Conservation (phyloP, 768 basidiomycete species). For the Rhizopogon sp. region DNA sequence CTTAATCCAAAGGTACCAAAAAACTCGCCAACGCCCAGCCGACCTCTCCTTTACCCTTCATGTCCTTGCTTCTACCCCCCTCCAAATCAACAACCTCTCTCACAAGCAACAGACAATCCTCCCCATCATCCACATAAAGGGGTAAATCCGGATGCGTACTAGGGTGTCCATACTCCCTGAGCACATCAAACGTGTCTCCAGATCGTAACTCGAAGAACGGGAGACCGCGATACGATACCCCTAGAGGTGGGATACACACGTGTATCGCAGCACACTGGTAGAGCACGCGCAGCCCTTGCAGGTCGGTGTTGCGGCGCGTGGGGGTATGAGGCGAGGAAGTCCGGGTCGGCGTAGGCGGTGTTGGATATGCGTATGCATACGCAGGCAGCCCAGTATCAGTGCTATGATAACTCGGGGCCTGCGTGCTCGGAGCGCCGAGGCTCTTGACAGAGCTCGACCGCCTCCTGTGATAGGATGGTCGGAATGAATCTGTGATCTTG, state of each 20-base stretch:
- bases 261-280: conserved; percentile 70
- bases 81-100: conserved; percentile 32
- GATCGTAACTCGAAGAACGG: conserved; percentile 72
- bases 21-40: conserved; percentile 86
- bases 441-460: conserved; percentile 29
- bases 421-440: conserved; percentile 25
- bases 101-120: conserved; percentile 74
- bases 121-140: conserved; percentile 70
- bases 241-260: conserved; percentile 57
- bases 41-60: conserved; percentile 35
- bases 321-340: conserved; percentile 19
- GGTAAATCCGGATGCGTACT: conserved; percentile 69
- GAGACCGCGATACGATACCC: conserved; percentile 64
- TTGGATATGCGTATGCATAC: conserved; percentile 13
- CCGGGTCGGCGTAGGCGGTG: conserved; percentile 6
- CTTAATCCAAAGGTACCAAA: conserved; percentile 51
- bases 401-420: conserved; percentile 17
- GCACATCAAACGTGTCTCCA: conserved; percentile 59
- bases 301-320: conserved; percentile 18
- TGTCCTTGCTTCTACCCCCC: conserved; percentile 10
- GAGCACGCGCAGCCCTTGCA: conserved; percentile 39
- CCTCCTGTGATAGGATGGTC: conserved; percentile 26
- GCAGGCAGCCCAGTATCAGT: conserved; percentile 17
- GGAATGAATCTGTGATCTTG: conserved; percentile 27
- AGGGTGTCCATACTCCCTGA: conserved; percentile 78